Conservation (phyloP, 1,284 basidiomycete genomes). For the Melampsora occidentalis region DNA sequence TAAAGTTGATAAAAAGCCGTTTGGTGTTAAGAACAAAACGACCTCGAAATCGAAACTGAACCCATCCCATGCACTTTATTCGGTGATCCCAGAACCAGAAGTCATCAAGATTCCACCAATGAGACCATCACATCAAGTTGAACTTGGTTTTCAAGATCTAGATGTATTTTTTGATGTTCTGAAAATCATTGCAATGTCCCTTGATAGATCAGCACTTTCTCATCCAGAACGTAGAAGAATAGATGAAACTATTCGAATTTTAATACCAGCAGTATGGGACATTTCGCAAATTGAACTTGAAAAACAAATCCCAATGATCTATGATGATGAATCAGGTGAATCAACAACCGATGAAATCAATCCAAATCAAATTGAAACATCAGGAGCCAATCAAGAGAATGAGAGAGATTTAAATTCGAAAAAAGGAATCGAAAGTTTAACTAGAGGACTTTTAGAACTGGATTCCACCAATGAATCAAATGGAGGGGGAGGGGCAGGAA, state of each 20-base stretch:
- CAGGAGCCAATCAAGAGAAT: background rate
- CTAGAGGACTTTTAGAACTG: conserved; percentile 26
- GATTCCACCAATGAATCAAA: conserved; percentile 13
- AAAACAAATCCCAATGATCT: conserved; percentile 41
- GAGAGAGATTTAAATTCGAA: conserved; percentile 14
- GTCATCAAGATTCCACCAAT: conserved; percentile 10
- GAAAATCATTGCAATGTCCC: conserved; percentile 30
- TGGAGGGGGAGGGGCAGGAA: background rate
- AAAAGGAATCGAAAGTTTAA: conserved; percentile 36
- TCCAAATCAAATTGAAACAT: conserved; percentile 5
- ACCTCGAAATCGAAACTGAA: background rate
- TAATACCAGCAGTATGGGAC: conserved; percentile 42
- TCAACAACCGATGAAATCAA: conserved; percentile 22
- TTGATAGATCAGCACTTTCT: conserved; percentile 37
- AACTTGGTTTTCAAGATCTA: conserved; percentile 38
- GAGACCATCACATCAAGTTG: conserved; percentile 34
- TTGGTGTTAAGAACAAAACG: background rate
- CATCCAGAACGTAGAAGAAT: conserved; percentile 35
- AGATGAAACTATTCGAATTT: conserved; percentile 39
- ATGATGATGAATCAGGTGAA: conserved; percentile 39
- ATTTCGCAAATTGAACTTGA: conserved; percentile 30
- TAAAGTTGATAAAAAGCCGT: background rate
- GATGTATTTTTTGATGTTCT: conserved; percentile 42
- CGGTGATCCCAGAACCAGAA: background rate
- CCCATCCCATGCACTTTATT: background rate